Conservation (phyloP, 441 rosid species). For the Adansonia gregorii region DNA sequence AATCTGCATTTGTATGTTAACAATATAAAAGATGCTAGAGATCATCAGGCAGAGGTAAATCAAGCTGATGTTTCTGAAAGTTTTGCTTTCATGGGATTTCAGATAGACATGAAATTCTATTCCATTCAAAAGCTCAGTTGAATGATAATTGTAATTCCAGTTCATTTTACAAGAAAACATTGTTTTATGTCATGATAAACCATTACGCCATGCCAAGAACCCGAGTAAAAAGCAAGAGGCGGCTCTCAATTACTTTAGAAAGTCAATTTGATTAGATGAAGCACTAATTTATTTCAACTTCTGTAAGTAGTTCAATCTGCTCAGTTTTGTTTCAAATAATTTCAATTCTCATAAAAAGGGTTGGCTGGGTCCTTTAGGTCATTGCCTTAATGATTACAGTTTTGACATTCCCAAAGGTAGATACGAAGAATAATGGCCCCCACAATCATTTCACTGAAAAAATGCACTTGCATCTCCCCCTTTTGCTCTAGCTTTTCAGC, state of each 20-base stretch:
- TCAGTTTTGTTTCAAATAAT: background rate
- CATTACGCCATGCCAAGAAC: background rate
- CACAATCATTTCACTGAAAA: background rate
- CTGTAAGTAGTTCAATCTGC: background rate
- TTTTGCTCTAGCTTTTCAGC: conserved; percentile 1
- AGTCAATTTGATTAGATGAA: background rate
- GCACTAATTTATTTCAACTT: background rate
- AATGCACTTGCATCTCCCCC: background rate
- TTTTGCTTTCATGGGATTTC: background rate
- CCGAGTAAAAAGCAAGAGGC: too few species aligned
- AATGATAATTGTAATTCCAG: background rate
- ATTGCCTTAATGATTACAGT: background rate
- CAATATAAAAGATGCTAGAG: background rate
- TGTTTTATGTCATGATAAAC: background rate
- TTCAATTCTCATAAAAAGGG: background rate
- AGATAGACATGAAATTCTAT: background rate
- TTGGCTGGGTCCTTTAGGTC: background rate
- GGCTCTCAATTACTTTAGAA: background rate
- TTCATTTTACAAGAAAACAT: background rate
- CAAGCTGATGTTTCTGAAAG: background rate
- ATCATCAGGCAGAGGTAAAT: background rate
- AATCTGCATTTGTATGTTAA: background rate
- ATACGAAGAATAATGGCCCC: background rate
- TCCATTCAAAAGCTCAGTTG: background rate
- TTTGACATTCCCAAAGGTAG: conserved; percentile 3